A percentile compares a stretch with the other conserved stretches of the same genome.
These are phyloP conservation scores for Parmelia sp. DNA, from an alignment of 495 filamentous ascomycete species.

Conservation along the genomic window DNA sequence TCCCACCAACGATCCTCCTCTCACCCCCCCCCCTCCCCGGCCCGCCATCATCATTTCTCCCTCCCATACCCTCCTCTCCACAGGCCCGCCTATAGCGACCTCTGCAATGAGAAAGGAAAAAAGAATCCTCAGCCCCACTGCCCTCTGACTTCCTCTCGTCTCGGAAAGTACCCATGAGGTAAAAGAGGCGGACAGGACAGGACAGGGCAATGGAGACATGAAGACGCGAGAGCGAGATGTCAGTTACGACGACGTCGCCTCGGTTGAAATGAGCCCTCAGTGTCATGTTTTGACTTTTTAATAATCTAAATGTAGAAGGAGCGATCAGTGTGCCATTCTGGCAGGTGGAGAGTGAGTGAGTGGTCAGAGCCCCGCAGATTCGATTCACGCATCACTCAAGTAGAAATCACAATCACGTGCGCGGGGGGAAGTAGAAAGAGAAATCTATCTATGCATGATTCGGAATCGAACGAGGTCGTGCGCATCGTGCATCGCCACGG, in stretches of 20 bases:
- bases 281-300: too few species aligned
- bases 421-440: background rate
- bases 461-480: background rate
- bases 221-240: background rate
- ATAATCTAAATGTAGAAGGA: background rate
- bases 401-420: background rate
- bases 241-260: too few species aligned
- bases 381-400: background rate
- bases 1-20: too few species aligned
- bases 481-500: background rate
- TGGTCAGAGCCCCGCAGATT: background rate
- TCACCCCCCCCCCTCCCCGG: too few species aligned
- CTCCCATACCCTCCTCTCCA: constrained; percentile 2
- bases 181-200: too few species aligned
- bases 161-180: too few species aligned
- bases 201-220: background rate
- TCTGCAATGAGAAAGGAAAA: constrained; percentile 21
- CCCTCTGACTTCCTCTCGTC: too few species aligned
- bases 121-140: constrained; percentile 4
- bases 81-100: constrained; percentile 16
- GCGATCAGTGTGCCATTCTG: constrained; percentile 6
- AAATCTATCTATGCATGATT: constrained; percentile 7
- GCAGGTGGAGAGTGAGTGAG: too few species aligned
- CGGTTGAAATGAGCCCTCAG: constrained; percentile 17
- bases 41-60: background rate